Evolutionary conservation across 345 rosid species (phyloP), one percentile per base, ranked within the genome.

Genomic region (Gossypium herbaceum): DNA sequence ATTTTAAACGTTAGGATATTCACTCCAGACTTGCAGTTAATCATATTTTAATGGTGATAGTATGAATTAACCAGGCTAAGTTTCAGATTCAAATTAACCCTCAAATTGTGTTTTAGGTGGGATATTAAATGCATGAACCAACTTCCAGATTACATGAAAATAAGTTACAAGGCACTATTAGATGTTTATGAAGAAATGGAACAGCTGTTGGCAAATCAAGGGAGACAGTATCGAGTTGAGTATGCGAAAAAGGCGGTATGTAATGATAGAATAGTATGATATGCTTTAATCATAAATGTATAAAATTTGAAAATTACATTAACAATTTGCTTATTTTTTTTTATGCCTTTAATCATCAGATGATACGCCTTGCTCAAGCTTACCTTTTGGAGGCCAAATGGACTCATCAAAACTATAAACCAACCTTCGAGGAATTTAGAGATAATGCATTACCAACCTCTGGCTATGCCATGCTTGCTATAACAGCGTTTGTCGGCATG

Each of bases 91-190:
- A 19, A 9, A 56, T 19, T 19, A 56, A 20, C 27, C 1, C n/a
- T 20, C 12, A 8, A 2, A 19, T 56, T 20, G 27, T n/a, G 22
- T 17, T 17, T 54, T 20, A n/a, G 58, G 58, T 54, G 58, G 58
- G 58, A 54, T 54, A 7, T 17, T 17, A 54, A 54, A 54, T 54
- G 58, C 58, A 54, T 60, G 24, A 59, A 78, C 25, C 39, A 76
- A 24, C 76, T 82, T 1, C 81, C 82, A 10, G 81, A 77, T n/a
- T 81, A 79, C 59, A 83, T 85, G 87, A 79, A 86, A 63, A 12
- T 81, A 3, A 76, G 64, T 12, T 88, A 76, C 50, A 13, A 58
- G 20, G 80, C 84, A 4, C 73, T 88, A 0, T 47, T 73, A 12
- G 81, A 77, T 65, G 52, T 82, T 50, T 79, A 84, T 19, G 63